These are phyloP conservation scores for Lolium multiflorum DNA, from an alignment of 176 grass and related monocot species.

Conservation along the genomic window DNA sequence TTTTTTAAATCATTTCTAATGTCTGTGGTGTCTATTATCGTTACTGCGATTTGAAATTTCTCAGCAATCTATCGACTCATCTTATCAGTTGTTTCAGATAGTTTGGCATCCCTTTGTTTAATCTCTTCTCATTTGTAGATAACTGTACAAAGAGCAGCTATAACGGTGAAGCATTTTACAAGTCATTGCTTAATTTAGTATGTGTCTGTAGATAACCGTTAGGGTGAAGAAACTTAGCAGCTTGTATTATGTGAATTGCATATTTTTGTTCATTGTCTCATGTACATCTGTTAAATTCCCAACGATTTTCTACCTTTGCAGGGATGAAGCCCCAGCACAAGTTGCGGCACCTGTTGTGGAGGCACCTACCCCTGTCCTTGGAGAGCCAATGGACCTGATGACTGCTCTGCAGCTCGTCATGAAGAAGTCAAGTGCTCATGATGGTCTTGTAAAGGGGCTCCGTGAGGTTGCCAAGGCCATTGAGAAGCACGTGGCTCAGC, in stretches of 20 bases:
- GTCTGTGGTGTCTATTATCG: too few species aligned
- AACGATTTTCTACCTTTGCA: constrained; percentile 21
- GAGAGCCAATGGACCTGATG: constrained; percentile 81
- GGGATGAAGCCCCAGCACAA: constrained; percentile 52
- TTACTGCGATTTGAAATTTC: too few species aligned
- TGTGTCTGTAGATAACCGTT: too few species aligned
- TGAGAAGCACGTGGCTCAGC: constrained; percentile 69
- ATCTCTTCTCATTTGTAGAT: not conserved
- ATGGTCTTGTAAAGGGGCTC: constrained; percentile 66
- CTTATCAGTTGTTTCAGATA: too few species aligned
- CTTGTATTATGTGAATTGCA: not conserved
- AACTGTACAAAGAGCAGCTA: not conserved
- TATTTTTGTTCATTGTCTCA: not conserved
- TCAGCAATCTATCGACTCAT: too few species aligned
- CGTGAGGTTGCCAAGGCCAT: constrained; percentile 72
- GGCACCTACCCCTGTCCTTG: constrained; percentile 53
- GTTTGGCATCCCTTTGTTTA: not conserved
- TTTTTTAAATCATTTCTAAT: too few species aligned
- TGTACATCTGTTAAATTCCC: not conserved
- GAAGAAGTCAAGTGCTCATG: constrained; percentile 77
- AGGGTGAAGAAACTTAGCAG: not conserved
- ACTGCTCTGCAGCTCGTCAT: constrained; percentile 71
- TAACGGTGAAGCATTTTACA: too few species aligned
- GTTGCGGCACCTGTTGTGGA: not conserved
- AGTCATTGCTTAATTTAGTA: too few species aligned